Conservation (phyloP, 2,329 filamentous ascomycete genomes). For the Pestalotiopsis sp. region DNA sequence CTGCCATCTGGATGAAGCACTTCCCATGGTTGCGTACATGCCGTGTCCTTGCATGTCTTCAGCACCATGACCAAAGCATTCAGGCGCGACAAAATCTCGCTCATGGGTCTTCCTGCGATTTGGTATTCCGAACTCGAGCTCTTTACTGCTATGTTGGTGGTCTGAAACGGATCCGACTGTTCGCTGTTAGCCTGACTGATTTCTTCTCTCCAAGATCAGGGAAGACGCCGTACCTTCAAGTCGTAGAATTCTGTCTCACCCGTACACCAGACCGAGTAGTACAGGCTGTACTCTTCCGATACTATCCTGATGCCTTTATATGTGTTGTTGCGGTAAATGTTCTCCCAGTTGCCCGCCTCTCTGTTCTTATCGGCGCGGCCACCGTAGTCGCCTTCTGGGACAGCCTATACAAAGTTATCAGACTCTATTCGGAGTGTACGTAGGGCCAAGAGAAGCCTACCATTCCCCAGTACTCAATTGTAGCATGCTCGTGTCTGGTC, state of each 20-base stretch:
- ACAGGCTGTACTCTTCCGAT: conserved; percentile 57
- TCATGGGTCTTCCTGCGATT: conserved; percentile 32
- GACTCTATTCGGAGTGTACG: background rate
- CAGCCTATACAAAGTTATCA: background rate
- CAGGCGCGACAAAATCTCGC: conserved; percentile 43
- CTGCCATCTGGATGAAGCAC: conserved; percentile 55
- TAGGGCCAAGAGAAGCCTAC: background rate
- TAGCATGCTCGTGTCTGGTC: conserved; percentile 34
- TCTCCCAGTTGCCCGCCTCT: background rate
- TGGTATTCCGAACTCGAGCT: conserved; percentile 23
- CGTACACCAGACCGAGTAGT: conserved; percentile 71
- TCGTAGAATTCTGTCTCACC: conserved; percentile 70
- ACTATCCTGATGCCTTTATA: conserved; percentile 63
- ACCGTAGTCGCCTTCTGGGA: background rate
- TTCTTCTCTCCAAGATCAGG: background rate
- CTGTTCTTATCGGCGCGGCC: background rate
- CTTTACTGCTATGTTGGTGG: conserved; percentile 44
- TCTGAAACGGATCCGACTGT: conserved; percentile 55
- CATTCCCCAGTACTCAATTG: conserved; percentile 54
- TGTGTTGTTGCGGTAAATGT: conserved; percentile 46
- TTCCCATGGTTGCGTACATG: conserved; percentile 59
- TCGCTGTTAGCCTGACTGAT: background rate
- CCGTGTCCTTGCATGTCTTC: conserved; percentile 59
- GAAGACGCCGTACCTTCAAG: conserved; percentile 46
- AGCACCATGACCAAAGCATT: conserved; percentile 62